Base-by-base conservation (phyloP, 2,329 filamentous ascomycete genomes). In the Epichloe gansuensis region DNA sequence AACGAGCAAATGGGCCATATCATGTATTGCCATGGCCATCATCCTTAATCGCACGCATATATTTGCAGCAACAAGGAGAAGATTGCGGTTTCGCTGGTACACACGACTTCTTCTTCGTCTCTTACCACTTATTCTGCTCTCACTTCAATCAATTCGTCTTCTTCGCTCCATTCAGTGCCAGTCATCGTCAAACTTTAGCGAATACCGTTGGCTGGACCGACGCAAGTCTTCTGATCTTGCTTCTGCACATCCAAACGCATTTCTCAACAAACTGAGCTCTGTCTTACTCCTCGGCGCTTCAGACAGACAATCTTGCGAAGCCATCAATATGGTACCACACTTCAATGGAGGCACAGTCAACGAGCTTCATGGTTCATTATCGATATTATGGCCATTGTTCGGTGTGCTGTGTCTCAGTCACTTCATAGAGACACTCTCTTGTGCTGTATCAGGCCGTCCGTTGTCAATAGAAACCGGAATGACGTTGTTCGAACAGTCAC, bases 401-500 rank as follows among this genome's bases (percentile, higher is more conserved):
- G 70, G 84, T 41, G 82, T 80, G 0, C 74, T 84, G 41, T 82
- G 80, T 53, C 64, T 87, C 2, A 90, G 89, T 59, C 88, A 95
- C 63, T 91, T 97, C 59, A 71, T 95, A 21, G 93, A 97, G 67
- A 93, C 88, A 0, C 71, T 97, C 9, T 85, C 85, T 4, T 95
- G 89, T 65, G 88, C 91, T 9, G 77, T 97, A 6, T 89, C 95
- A 65, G 91, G 91, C 35, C 81, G 86, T 2, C 78, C 81, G 2
- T 79, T 88, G 0, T 80, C 86, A 56, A 85, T 87, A 0, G 93
- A 97, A 68, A 94, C 89, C 1, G 90, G 89, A 17, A 95, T 97
- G 87, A 95, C 90, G 0, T 78, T 96, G 2, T 95, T 97, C 61
- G 93, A 98, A 65, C 90, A 96, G 63, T 96, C 90, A 0, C 74